Evolutionary conservation across 495 filamentous ascomycete genomes (phyloP), one percentile per base, ranked within the genome.

Genomic region (Aspergillus ellipticus): DNA sequence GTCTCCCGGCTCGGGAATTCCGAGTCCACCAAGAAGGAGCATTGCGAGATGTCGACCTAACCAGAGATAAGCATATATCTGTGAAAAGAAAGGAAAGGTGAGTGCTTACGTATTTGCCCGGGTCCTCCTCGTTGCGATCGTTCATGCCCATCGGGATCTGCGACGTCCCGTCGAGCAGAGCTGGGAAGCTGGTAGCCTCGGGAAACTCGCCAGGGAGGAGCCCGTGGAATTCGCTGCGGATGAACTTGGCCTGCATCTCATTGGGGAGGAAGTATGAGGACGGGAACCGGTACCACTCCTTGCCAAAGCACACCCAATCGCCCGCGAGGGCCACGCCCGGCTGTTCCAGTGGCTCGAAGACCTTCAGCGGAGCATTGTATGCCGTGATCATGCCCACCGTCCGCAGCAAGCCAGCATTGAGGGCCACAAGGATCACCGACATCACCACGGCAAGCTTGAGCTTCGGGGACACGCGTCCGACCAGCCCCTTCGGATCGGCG

Each of bases 241-340:
- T 75, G 61, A 96, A 97, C 57, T 90, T 95, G 55, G 89, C 89
- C 41, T 81, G 82, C 79, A 92, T 87, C 42, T 79, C 79, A 6
- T 84, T 69, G 0, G 95, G 95, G 0, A 99, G 78, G 67, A 92
- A 89, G 73, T 92, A 97, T 4, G 90, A 92, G 13, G 89, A 92
- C 10, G 95, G 95, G 65, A 96, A 99, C 46, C 95, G 89, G 67
- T 99, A 97, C 95, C 95, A 99, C 68, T 99, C 95, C 68, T 97
- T 97, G 41, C 88, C 92, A 45, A 96, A 81, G 70, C 95, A 99
- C 4, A 99, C 82, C 24, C 75, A 83, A 42, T 86, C 86, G n/a
- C 84, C 85, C 2, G 68, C 65, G 3, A 75, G 67, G 7, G 76
- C 75, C 6, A 86, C 53, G 16, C 73, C 79, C 20, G 67, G 62